These are phyloP conservation scores for Corymbia citriodora DNA, from an alignment of 441 rosid species.

Conservation along the genomic window DNA sequence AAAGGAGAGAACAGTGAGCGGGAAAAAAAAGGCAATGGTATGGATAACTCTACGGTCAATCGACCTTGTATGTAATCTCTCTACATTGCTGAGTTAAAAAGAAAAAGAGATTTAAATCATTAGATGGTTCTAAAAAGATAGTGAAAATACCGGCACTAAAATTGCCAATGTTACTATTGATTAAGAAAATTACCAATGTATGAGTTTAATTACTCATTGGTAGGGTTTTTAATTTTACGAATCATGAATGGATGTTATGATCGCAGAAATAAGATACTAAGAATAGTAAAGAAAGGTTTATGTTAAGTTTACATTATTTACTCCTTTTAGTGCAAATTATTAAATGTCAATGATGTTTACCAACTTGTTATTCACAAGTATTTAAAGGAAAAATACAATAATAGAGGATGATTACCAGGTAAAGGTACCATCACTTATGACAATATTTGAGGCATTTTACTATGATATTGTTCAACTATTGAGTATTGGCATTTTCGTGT, in stretches of 20 bases:
- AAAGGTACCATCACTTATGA: not conserved
- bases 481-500: not conserved
- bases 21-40: not conserved
- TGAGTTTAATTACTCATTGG: not conserved
- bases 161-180: not conserved
- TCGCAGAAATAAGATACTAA: not conserved
- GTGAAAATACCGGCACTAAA: not conserved
- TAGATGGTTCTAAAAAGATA: not conserved
- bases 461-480: not conserved
- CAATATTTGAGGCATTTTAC: not conserved
- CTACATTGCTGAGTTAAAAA: not conserved
- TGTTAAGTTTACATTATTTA: not conserved
- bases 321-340: not conserved
- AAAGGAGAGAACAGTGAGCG: not conserved
- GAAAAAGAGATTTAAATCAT: not conserved
- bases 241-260: not conserved
- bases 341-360: not conserved
- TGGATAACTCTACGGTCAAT: not conserved
- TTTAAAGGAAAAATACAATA: not conserved
- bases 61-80: not conserved
- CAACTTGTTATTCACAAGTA: not conserved
- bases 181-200: not conserved
- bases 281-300: not conserved
- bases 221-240: not conserved
- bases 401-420: not conserved